These are phyloP conservation scores for Tetracladium maxilliforme DNA, from an alignment of 2,329 filamentous ascomycete species.

Conservation along the genomic window DNA sequence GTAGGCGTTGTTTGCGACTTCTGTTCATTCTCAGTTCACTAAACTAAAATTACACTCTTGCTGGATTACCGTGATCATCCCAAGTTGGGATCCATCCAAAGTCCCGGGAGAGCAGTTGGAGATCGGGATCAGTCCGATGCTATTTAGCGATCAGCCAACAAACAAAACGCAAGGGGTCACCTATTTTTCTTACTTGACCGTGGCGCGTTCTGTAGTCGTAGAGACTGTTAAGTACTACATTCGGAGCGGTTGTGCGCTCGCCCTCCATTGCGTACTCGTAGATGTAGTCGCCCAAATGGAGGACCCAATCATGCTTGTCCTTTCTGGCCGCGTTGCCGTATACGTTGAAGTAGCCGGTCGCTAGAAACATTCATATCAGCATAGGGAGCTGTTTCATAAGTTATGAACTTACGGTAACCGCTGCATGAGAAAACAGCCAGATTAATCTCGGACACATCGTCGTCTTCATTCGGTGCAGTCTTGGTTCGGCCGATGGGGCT, in stretches of 20 bases:
- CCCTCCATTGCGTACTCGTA: conserved; percentile 44
- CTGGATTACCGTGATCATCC: conserved; percentile 39
- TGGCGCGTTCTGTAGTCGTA: conserved; percentile 46
- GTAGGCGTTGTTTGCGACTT: conserved; percentile 52
- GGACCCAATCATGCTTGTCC: conserved; percentile 42
- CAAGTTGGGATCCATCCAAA: conserved; percentile 50
- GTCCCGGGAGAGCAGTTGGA: conserved; percentile 35
- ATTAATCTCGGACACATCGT: conserved; percentile 40
- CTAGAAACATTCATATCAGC: conserved; percentile 16
- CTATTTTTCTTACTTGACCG: too few species aligned
- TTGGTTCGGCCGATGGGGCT: conserved; percentile 56
- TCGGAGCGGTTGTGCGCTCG: conserved; percentile 34
- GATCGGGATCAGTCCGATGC: conserved; percentile 45
- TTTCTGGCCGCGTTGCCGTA: conserved; percentile 44
- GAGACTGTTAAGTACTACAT: conserved; percentile 30
- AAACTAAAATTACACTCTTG: conserved; percentile 2
- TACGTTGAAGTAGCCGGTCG: conserved; percentile 43
- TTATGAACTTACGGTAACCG: conserved; percentile 48
- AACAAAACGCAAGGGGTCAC: too few species aligned
- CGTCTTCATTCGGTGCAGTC: conserved; percentile 46
- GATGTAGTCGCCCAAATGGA: conserved; percentile 47
- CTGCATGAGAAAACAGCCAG: conserved; percentile 59
- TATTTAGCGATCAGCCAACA: conserved; percentile 33
- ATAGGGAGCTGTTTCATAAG: too few species aligned
- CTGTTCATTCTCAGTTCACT: conserved; percentile 8